Evolutionary conservation across 495 filamentous ascomycete genomes (phyloP).

Genomic region (Melanomma pulvis-pyrius): DNA sequence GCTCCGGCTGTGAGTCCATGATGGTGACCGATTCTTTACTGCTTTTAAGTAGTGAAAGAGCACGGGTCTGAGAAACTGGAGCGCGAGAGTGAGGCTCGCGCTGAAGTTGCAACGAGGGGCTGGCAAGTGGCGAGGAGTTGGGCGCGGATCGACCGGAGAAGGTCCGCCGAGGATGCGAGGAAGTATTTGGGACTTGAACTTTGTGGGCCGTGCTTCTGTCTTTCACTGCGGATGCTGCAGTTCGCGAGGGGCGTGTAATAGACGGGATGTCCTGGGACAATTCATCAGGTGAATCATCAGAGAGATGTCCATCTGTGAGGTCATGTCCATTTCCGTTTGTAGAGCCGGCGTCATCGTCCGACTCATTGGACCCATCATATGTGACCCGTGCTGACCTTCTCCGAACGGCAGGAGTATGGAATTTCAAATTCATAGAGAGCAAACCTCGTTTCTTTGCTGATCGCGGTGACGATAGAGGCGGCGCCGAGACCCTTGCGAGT

Average conservation of each 20-base stretch:
- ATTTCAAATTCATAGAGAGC: constrained; percentile 11
- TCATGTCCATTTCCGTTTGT: constrained; percentile 34
- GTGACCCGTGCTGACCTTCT: neutral
- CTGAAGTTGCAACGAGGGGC: constrained; percentile 17
- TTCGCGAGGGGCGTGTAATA: neutral
- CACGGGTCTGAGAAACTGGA: neutral
- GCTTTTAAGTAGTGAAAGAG: constrained; percentile 12
- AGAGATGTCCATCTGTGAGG: neutral
- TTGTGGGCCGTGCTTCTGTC: neutral
- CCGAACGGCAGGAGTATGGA: neutral
- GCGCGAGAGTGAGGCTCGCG: constrained; percentile 6
- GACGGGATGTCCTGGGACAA: constrained; percentile 18
- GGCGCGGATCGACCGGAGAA: constrained; percentile 18
- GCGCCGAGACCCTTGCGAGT: constrained; percentile 11
- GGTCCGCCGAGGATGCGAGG: constrained; percentile 24
- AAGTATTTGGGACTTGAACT: constrained; percentile 38
- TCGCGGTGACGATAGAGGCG: constrained; percentile 1
- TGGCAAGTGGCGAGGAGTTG: constrained; percentile 12
- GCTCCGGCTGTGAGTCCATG: constrained; percentile 44
- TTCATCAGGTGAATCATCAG: constrained; percentile 28
- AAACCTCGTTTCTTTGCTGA: constrained; percentile 4
- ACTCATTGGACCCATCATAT: constrained; percentile 11
- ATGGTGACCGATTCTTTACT: constrained; percentile 40
- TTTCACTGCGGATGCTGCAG: constrained; percentile 8
- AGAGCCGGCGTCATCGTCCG: constrained; percentile 27